Evolutionary conservation across 345 rosid species (phyloP), one percentile per base, ranked within the genome.

Genomic region (Eucalyptus marginata): DNA sequence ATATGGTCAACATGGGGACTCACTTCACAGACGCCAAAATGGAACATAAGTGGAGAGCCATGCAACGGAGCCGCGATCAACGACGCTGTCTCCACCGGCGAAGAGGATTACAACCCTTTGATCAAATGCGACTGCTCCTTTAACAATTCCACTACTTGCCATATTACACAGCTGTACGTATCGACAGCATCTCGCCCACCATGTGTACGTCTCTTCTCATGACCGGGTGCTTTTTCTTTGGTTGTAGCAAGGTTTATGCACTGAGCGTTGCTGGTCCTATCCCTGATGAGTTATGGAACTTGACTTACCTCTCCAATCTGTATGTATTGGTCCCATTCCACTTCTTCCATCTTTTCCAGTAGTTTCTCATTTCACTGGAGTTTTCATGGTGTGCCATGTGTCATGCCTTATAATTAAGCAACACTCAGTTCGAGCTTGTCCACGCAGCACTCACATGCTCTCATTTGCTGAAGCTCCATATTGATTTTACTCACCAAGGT

Each of bases 41-140:
- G 97, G 96, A 95, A 94, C 90, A 91, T 86, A 40, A 93, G 92
- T 51, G 97, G 97, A 86, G 94, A 95, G 44, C 93, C 91, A 5
- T 95, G 97, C 92, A 92, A 89, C 85, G 97, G 96, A 87, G 88
- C 87, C 10, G 96, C 97, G 80, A 66, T 88, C 12, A 88, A 79
- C 33, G 13, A 0, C 12, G 64, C 83, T 13, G 89, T 92, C 44
- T 15, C 92, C 51, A 90, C 89, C 88, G 87, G 89, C 81, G 4
- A 40, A 4, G 4, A 40, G 4, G 6, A 24, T 17, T 90, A 47
- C 91, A 93, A 94, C 49, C 96, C 96, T n/a, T 91, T 93, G 17
- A 94, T 95, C 92, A 93, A 90, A 92, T 95, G 97, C 90, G 94
- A 92, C 86, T 95, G 97, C 86, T 64, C 94, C 88, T 91, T 25